These are phyloP conservation scores for Aspergillus sp. DNA, from an alignment of 2,329 filamentous ascomycete species.

Conservation along the genomic window DNA sequence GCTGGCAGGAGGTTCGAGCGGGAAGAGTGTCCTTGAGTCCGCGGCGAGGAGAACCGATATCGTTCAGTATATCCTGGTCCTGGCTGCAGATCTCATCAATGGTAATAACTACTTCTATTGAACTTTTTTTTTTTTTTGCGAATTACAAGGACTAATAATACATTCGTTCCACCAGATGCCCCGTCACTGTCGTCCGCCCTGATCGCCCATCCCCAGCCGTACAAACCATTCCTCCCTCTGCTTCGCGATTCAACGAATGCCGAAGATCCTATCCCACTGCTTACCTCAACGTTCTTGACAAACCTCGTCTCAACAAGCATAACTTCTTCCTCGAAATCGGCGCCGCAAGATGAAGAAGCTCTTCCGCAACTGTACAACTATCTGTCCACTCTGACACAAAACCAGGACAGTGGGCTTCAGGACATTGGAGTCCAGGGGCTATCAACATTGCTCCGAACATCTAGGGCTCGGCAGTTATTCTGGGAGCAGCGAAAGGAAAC, in stretches of 20 bases:
- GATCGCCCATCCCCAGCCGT: slow-evolving; percentile 67
- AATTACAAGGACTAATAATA: not conserved
- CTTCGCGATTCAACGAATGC: slow-evolving; percentile 80
- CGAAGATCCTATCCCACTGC: slow-evolving; percentile 83
- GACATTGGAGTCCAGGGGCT: slow-evolving; percentile 94
- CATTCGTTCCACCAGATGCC: slow-evolving; percentile 59
- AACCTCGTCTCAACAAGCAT: slow-evolving; percentile 70
- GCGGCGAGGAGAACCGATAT: slow-evolving; percentile 85
- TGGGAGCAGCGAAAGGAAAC: slow-evolving; percentile 91
- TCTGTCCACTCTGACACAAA: slow-evolving; percentile 78
- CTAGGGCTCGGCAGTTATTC: slow-evolving; percentile 74
- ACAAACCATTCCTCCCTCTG: slow-evolving; percentile 79
- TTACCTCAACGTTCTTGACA: slow-evolving; percentile 84
- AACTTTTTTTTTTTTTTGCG: not conserved
- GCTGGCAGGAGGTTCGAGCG: slow-evolving; percentile 68
- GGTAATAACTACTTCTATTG: slow-evolving; percentile 51
- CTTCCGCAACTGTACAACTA: slow-evolving; percentile 83
- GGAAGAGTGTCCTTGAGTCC: slow-evolving; percentile 77
- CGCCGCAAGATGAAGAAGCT: slow-evolving; percentile 67
- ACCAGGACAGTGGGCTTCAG: slow-evolving; percentile 83
- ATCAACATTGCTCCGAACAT: slow-evolving; percentile 77
- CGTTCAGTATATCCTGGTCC: slow-evolving; percentile 89
- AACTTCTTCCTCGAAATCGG: slow-evolving; percentile 59
- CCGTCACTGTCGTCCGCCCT: slow-evolving; percentile 76
- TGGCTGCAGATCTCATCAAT: slow-evolving; percentile 83